Conservation (phyloP, 768 basidiomycete genomes). For the Russula virescens region DNA sequence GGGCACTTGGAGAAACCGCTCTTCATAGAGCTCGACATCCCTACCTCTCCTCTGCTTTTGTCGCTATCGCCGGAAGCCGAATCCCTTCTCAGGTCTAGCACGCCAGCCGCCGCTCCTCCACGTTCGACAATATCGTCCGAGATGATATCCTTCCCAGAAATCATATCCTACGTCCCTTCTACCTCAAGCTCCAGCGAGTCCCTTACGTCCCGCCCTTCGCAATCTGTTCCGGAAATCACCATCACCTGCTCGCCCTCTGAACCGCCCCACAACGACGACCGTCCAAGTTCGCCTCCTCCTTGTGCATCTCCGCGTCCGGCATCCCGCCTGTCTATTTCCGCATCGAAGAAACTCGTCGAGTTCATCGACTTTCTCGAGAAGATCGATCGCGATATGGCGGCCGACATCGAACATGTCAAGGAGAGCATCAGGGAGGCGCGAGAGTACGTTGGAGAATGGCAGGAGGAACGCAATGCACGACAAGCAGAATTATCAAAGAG, state of each 20-base stretch:
- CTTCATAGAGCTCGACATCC: constrained; percentile 17
- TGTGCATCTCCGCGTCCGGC: neutral
- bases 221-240: constrained; percentile 20
- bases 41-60: constrained; percentile 20
- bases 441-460: constrained; percentile 18
- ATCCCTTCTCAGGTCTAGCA: neutral
- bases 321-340: constrained; percentile 1
- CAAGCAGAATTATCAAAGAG: constrained; percentile 2
- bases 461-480: constrained; percentile 10
- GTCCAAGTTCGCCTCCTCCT: neutral
- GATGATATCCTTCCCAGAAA: neutral
- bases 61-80: constrained; percentile 10
- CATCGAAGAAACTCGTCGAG: constrained; percentile 17
- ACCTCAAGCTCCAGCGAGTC: constrained; percentile 12
- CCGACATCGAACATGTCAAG: constrained; percentile 22
- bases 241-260: constrained; percentile 18
- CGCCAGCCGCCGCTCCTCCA: neutral
- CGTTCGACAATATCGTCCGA: neutral
- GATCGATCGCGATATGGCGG: constrained; percentile 20
- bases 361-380: constrained; percentile 21
- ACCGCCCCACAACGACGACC: neutral
- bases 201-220: constrained; percentile 4
- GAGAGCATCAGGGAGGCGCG: constrained; percentile 21
- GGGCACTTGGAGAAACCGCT: constrained; percentile 3
- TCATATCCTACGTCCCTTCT: too few species aligned